These are phyloP conservation scores for Ophiostoma fasciatum DNA, from an alignment of 2,329 filamentous ascomycete species.

Conservation along the genomic window DNA sequence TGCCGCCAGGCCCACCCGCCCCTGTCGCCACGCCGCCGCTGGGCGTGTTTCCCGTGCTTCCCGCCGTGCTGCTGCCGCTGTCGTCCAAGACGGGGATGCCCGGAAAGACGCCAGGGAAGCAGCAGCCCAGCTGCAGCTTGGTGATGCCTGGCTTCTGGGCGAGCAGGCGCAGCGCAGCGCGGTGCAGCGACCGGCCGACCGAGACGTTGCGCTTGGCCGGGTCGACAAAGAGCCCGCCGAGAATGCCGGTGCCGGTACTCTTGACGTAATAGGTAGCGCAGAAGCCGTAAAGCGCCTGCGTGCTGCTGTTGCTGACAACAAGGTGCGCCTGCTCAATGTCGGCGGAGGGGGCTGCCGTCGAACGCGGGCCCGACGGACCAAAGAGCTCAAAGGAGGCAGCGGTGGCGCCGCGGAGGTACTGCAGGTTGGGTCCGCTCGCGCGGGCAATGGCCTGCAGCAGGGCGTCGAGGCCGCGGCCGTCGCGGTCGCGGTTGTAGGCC, in stretches of 20 bases:
- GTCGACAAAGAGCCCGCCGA: slow-evolving; percentile 82
- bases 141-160: slow-evolving; percentile 55
- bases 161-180: slow-evolving; percentile 64
- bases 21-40: neutral
- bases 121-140: slow-evolving; percentile 66
- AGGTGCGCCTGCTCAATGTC: slow-evolving; percentile 67
- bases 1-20: neutral
- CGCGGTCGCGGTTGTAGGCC: slow-evolving; percentile 66
- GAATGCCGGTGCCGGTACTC: slow-evolving; percentile 52
- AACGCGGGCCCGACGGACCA: no score
- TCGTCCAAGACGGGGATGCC: slow-evolving; percentile 55
- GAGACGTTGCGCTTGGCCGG: slow-evolving; percentile 74
- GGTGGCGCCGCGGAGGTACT: slow-evolving; percentile 54
- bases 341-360: no score
- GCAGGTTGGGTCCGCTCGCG: slow-evolving; percentile 48
- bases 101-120: slow-evolving; percentile 72
- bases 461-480: slow-evolving; percentile 57
- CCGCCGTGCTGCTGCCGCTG: slow-evolving; percentile 10
- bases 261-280: slow-evolving; percentile 75
- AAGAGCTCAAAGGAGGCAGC: slow-evolving; percentile 64
- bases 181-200: slow-evolving; percentile 80
- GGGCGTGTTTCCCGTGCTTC: slow-evolving; percentile 6
- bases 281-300: slow-evolving; percentile 80
- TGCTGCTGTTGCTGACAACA: slow-evolving; percentile 87
- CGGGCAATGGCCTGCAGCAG: slow-evolving; percentile 58